phyloP scores from a whole-genome alignment of 2,329 filamentous ascomycete species.

The Cercospora zeae-maydis region DNA sequence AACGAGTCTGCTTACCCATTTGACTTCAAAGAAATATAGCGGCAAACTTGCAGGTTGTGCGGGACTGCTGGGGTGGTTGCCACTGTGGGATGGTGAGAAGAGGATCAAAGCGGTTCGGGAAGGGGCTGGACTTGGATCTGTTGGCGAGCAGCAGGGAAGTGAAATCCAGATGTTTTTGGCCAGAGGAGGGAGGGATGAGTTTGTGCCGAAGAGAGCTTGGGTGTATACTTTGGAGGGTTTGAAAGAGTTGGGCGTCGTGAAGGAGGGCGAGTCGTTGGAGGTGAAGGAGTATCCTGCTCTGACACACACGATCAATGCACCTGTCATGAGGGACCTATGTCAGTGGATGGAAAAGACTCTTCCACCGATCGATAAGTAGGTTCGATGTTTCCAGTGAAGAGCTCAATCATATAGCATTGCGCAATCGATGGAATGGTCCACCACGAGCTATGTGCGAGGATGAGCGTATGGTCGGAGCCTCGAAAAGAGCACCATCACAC shows the following conservation, averaged over 20 bases:
- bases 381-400: no score
- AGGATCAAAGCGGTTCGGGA: background rate
- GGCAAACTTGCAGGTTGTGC: constrained; percentile 41
- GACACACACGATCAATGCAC: background rate
- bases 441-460: no score
- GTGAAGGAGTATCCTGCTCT: background rate
- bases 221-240: background rate
- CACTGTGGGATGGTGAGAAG: constrained; percentile 33
- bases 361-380: background rate
- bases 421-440: no score
- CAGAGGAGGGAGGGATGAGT: constrained; percentile 46
- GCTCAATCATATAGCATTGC: no score
- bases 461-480: no score
- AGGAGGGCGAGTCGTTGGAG: background rate
- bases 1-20: constrained; percentile 43
- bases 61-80: constrained; percentile 46
- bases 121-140: background rate
- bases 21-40: constrained; percentile 40
- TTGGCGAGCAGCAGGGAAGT: background rate
- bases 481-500: no score
- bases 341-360: background rate
- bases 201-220: constrained; percentile 44
- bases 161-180: constrained; percentile 40
- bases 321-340: background rate
- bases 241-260: background rate